These are phyloP conservation scores for Discostella stelligera DNA, from an alignment of 352 stramenopile species.

Conservation along the genomic window DNA sequence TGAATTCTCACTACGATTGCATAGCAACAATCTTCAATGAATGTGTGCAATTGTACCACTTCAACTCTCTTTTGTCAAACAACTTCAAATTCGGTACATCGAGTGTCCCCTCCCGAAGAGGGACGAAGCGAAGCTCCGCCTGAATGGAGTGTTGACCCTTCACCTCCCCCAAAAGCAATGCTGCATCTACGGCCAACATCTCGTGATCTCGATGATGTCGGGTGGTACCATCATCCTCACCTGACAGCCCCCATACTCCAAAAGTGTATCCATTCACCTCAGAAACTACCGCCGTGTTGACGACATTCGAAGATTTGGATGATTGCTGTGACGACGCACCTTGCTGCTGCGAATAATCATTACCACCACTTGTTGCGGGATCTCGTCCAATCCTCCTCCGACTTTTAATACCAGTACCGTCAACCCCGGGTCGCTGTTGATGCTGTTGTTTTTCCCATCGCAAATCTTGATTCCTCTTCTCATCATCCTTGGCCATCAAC, in stretches of 20 bases:
- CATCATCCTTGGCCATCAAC: constrained; percentile 64
- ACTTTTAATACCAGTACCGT: not conserved
- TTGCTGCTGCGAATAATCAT: constrained; percentile 1
- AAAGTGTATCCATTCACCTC: constrained; percentile 73
- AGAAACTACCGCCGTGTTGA: constrained; percentile 69
- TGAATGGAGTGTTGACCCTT: constrained; percentile 67
- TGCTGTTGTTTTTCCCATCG: constrained; percentile 13
- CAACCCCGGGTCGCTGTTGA: not conserved
- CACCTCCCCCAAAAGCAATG: constrained; percentile 64
- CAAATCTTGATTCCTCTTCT: constrained; percentile 26
- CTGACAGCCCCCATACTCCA: constrained; percentile 64
- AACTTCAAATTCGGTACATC: constrained; percentile 72
- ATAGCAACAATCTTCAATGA: constrained; percentile 46
- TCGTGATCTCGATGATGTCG: constrained; percentile 64
- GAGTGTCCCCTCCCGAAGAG: constrained; percentile 60
- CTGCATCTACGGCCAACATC: constrained; percentile 69
- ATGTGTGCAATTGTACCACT: constrained; percentile 56
- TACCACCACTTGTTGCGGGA: not conserved
- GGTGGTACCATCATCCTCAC: constrained; percentile 65
- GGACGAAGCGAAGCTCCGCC: constrained; percentile 70
- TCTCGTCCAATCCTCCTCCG: constrained; percentile 6
- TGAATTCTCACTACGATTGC: not conserved
- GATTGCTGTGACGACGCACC: not conserved
- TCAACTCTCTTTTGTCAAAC: constrained; percentile 56
- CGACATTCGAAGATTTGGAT: constrained; percentile 25